Base-by-base conservation (phyloP, 306 rosid species). In the Trifolium subterraneum region DNA sequence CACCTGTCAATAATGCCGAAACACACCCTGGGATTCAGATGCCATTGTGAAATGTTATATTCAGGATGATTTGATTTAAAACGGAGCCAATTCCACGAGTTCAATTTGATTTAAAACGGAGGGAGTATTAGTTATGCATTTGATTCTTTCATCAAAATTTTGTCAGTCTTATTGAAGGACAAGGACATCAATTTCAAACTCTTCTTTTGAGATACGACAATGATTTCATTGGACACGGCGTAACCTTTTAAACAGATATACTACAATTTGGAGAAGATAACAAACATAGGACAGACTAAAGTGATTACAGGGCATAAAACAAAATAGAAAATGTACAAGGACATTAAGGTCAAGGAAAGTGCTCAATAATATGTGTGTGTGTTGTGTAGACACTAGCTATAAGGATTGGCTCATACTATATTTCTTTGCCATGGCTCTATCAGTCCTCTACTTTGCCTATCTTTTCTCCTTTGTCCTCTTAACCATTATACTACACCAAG, bases 381-480 rank as follows among this genome's bases (percentile, higher is more conserved):
- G 50, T 63, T 35, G 7, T 50, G 64, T n/a, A 51, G 72, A 15
- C 54, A 48, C 54, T 50, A 20, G 25, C 63, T 13, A 23, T 20
- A 23, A 38, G 10, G 20, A 51, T 64, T 10, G 9, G 25, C 27
- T 38, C n/a, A 36, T 6, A 27, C 19, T 20, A 41, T 8, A 6
- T n/a, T 22, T 64, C 62, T 62, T 14, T 47, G 11, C 54, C 22
- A 74, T 74, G 71, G 72, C 54, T 51, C 19, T 23, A 22, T 5
- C 10, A 70, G 22, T 35, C n/a, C 42, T 33, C 18, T 38, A 35
- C 35, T 8, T 60, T 18, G 7, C 6, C n/a, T 35, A 1, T n/a
- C 10, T 59, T 68, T 6, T 70, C 22, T 22, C 54, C 36, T 65
- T 65, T 45, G 23, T 76, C 31, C 47, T 76, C 51, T 13, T 56